phyloP scores from a whole-genome alignment of 495 filamentous ascomycete genomes.

The Bombardia bombarda region DNA sequence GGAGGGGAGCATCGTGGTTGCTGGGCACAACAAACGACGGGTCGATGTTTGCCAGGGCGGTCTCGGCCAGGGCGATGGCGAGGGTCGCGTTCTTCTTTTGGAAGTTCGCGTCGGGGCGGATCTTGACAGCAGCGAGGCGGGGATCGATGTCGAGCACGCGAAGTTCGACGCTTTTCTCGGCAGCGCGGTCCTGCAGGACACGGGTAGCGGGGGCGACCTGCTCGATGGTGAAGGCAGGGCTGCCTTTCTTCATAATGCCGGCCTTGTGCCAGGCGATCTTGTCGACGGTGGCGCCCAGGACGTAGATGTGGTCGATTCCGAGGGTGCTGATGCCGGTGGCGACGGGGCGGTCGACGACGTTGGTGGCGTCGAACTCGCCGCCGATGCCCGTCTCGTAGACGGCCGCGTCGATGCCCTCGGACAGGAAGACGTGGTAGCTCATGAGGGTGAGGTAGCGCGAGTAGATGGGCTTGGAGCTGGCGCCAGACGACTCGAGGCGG shows the following conservation, averaged over 20 bases:
- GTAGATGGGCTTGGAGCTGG: constrained; percentile 64
- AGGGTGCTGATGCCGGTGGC: constrained; percentile 73
- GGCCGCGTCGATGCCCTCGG: constrained; percentile 70
- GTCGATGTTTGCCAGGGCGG: constrained; percentile 42
- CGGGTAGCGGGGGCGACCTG: constrained; percentile 58
- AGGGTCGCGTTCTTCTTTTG: constrained; percentile 83
- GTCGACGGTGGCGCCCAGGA: constrained; percentile 77
- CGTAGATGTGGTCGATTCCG: constrained; percentile 78
- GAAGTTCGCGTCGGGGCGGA: constrained; percentile 73
- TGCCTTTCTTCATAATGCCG: constrained; percentile 75
- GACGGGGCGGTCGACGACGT: constrained; percentile 69
- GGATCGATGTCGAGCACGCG: constrained; percentile 56
- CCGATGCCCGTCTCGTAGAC: constrained; percentile 92
- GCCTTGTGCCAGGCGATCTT: constrained; percentile 97
- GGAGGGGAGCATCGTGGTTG: constrained; percentile 32
- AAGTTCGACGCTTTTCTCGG: constrained; percentile 54
- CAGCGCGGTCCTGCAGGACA: constrained; percentile 64
- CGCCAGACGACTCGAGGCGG: constrained; percentile 44
- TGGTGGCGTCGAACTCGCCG: constrained; percentile 89
- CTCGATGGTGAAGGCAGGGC: constrained; percentile 63
- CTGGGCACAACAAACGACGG: constrained; percentile 20
- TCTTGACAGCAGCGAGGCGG: constrained; percentile 53
- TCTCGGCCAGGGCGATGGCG: constrained; percentile 65
- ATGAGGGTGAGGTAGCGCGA: constrained; percentile 86
- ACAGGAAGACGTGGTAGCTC: constrained; percentile 79